phyloP scores from a whole-genome alignment of 768 basidiomycete genomes.

The Suillus tomentosus region DNA sequence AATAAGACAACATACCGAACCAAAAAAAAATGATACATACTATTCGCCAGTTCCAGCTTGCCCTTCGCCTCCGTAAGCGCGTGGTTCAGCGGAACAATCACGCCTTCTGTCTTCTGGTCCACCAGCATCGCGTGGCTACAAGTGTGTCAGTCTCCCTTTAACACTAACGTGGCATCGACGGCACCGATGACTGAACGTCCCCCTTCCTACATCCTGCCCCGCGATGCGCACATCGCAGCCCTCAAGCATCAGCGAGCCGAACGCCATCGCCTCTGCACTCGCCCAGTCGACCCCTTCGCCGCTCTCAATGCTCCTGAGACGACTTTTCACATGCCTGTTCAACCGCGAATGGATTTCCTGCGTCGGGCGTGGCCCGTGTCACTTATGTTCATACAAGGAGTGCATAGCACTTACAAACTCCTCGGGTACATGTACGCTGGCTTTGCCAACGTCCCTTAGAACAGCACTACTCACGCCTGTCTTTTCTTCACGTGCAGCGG shows the following conservation, averaged over 20 bases:
- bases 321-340: constrained; percentile 75
- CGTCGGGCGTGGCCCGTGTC: not conserved
- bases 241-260: constrained; percentile 82
- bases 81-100: constrained; percentile 81
- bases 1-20: not conserved
- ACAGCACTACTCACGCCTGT: constrained; percentile 63
- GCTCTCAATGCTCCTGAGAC: constrained; percentile 66
- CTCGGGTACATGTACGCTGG: constrained; percentile 61
- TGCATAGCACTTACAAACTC: constrained; percentile 58
- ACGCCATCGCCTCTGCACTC: constrained; percentile 90
- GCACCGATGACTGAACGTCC: constrained; percentile 82
- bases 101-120: constrained; percentile 80
- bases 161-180: constrained; percentile 5
- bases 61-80: constrained; percentile 54
- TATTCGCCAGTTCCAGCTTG: constrained; percentile 85
- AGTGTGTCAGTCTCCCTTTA: not conserved
- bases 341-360: constrained; percentile 82
- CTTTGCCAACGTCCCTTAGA: constrained; percentile 62
- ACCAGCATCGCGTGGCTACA: constrained; percentile 86
- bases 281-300: constrained; percentile 86
- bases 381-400: not conserved
- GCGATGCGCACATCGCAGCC: constrained; percentile 86
- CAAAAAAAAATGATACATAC: constrained; percentile 43
- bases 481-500: constrained; percentile 55
- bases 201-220: constrained; percentile 90